A percentile compares a stretch with the other conserved stretches of the same genome.
Conservation (phyloP, 176 grass and related monocot genomes). For the Carex parvula region DNA sequence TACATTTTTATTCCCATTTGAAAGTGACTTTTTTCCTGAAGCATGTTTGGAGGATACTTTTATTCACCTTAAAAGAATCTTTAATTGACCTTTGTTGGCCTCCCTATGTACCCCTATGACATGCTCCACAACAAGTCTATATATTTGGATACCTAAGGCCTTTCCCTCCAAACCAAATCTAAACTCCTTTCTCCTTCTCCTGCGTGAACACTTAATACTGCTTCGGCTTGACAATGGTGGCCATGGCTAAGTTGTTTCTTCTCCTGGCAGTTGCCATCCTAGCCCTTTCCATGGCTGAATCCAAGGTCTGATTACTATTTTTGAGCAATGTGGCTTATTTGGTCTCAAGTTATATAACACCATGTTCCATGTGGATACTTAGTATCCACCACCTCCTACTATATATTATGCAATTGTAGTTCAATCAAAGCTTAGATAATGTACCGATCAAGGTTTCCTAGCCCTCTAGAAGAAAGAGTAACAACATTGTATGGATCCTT, state of each 20-base stretch:
- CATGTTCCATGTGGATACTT: background rate
- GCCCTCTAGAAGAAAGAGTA: background rate
- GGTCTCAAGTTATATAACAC: background rate
- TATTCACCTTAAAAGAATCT: conserved; percentile 7
- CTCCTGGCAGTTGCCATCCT: conserved; percentile 39
- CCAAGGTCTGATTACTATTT: conserved; percentile 24
- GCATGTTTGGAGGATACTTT: background rate
- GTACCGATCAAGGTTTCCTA: background rate
- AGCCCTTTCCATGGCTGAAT: conserved; percentile 34
- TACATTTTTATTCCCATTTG: background rate
- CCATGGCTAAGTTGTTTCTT: conserved; percentile 37
- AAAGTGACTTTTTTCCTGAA: background rate
- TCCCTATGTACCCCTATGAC: background rate
- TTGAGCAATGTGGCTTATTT: background rate
- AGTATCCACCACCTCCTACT: background rate
- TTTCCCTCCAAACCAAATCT: conserved; percentile 32
- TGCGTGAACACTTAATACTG: background rate
- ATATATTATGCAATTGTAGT: background rate
- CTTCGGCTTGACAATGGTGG: conserved; percentile 19
- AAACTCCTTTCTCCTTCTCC: background rate
- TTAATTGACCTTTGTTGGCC: conserved; percentile 19
- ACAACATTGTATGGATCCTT: background rate
- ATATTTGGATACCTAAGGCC: conserved; percentile 11
- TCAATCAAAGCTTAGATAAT: background rate
- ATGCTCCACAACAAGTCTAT: background rate